Conservation (phyloP, 176 grass and related monocot species). For the Secale cereale region DNA sequence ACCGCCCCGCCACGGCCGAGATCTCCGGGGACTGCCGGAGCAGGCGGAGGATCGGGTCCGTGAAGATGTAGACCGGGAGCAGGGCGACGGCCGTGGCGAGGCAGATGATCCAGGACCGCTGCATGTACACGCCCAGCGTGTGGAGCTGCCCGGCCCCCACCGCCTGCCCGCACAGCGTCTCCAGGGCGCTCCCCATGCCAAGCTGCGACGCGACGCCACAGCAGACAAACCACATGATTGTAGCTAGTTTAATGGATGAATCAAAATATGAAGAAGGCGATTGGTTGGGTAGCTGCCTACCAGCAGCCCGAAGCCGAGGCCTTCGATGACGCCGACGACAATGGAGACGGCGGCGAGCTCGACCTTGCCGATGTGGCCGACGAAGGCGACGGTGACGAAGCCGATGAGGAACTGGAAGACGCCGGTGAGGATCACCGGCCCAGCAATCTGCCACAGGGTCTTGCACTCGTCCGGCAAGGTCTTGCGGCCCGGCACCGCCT, state of each 20-base stretch:
- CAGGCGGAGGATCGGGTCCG: conserved; percentile 43
- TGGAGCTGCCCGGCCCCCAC: conserved; percentile 49
- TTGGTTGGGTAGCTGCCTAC: conserved; percentile 22
- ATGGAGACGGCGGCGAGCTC: conserved; percentile 59
- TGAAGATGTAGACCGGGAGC: conserved; percentile 49
- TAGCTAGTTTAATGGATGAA: too few species aligned
- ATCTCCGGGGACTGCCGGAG: conserved; percentile 46
- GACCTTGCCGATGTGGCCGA: conserved; percentile 45
- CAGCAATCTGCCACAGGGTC: conserved; percentile 57
- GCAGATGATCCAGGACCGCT: conserved; percentile 77
- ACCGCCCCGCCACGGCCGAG: conserved; percentile 36
- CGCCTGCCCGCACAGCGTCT: conserved; percentile 80
- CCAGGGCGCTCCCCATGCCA: conserved; percentile 81
- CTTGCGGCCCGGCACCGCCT: conserved; percentile 17
- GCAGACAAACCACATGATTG: neutral
- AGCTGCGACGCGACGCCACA: conserved; percentile 24
- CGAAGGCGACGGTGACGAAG: conserved; percentile 59
- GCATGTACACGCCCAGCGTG: conserved; percentile 74
- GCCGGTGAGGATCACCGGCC: conserved; percentile 42
- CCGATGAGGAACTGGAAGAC: conserved; percentile 62
- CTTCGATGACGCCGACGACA: conserved; percentile 50
- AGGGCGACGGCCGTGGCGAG: conserved; percentile 31
- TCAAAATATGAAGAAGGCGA: neutral
- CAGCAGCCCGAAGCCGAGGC: conserved; percentile 62
- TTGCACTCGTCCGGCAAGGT: conserved; percentile 39